Evolutionary conservation across 345 rosid species (phyloP).

Genomic region (Schrenkiella parvula): DNA sequence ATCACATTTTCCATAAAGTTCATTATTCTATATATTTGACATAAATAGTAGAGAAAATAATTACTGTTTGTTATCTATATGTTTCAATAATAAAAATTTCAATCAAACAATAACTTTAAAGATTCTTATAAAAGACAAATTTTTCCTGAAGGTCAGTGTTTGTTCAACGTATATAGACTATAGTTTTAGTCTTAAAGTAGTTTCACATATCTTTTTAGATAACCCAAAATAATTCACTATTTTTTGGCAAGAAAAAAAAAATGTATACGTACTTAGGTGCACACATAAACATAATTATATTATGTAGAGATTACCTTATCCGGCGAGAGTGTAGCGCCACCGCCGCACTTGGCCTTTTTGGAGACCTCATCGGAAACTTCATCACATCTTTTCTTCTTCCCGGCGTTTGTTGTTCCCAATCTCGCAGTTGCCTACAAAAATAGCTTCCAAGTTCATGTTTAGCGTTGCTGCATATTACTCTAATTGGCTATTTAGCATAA

Average conservation of each 20-base stretch:
- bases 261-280: background rate
- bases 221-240: background rate
- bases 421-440: conserved; percentile 41
- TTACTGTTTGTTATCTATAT: background rate
- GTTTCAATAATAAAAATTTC: background rate
- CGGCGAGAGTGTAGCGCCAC: conserved; percentile 48
- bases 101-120: background rate
- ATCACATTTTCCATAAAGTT: background rate
- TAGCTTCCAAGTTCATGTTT: background rate
- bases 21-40: background rate
- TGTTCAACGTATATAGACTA: background rate
- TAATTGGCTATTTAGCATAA: background rate
- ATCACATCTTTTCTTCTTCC: conserved; percentile 64
- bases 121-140: background rate
- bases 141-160: background rate
- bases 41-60: background rate
- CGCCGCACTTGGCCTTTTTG: conserved; percentile 56
- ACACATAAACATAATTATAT: background rate
- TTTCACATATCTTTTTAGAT: background rate
- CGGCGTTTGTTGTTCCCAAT: conserved; percentile 44
- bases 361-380: conserved; percentile 42
- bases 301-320: conserved; percentile 47
- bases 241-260: background rate
- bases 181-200: background rate
- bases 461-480: background rate